Conservation (phyloP, 768 basidiomycete genomes). For the Boletellus sp. region DNA sequence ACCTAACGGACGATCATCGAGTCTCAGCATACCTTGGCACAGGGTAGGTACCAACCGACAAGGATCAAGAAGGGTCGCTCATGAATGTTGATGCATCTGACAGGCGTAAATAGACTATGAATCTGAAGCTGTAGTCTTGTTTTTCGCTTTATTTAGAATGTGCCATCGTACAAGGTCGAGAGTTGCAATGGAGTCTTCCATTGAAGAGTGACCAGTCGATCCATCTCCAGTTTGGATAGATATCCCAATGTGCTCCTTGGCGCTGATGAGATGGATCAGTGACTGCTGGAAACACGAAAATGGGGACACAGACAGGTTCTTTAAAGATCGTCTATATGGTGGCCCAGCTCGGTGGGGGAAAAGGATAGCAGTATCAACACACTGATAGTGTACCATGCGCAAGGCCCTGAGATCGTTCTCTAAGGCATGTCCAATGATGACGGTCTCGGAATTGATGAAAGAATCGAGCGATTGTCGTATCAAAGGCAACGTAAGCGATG, state of each 20-base stretch:
- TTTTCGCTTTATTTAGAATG: conserved; percentile 57
- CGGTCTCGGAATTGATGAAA: conserved; percentile 74
- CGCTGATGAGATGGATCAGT: conserved; percentile 41
- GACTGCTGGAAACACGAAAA: neutral
- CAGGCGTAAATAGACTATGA: conserved; percentile 8
- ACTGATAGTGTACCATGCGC: conserved; percentile 77
- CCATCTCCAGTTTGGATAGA: conserved; percentile 80
- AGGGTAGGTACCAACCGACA: neutral
- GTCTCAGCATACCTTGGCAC: neutral
- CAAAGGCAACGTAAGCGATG: conserved; percentile 60
- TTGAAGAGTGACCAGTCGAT: conserved; percentile 78
- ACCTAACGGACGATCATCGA: neutral
- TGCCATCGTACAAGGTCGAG: conserved; percentile 86
- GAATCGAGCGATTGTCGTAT: conserved; percentile 66
- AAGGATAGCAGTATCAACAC: conserved; percentile 84
- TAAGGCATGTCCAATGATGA: conserved; percentile 85
- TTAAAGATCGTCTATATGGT: conserved; percentile 74
- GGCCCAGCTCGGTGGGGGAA: conserved; percentile 82
- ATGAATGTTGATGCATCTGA: neutral
- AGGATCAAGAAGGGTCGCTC: neutral
- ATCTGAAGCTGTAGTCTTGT: conserved; percentile 14
- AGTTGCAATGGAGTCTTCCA: conserved; percentile 87
- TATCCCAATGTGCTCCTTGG: conserved; percentile 75
- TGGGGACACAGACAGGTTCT: conserved; percentile 61
- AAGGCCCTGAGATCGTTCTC: conserved; percentile 94